phyloP scores from a whole-genome alignment of 2,329 filamentous ascomycete species.

The Blastomyces parvus region DNA sequence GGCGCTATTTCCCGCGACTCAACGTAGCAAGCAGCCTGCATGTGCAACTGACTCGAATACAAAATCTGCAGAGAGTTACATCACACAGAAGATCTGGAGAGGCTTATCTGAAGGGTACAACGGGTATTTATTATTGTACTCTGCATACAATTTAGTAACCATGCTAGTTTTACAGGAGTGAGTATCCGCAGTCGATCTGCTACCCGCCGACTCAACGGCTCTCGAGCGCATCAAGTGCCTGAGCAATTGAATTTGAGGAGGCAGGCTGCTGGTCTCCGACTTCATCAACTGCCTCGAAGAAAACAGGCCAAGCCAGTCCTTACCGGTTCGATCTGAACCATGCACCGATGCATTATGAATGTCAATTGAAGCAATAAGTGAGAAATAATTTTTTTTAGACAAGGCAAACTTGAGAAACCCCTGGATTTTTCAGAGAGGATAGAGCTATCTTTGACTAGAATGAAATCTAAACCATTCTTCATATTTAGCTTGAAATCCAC shows the following conservation, averaged over 20 bases:
- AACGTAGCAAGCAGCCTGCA: not conserved
- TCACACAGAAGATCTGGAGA: not conserved
- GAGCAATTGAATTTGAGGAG: not conserved
- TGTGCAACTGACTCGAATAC: not conserved
- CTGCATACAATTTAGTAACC: not conserved
- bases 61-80: not conserved
- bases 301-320: no score
- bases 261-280: no score
- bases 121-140: not conserved
- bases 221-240: not conserved
- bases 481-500: no score
- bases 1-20: not conserved
- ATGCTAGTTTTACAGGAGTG: not conserved
- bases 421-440: no score
- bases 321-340: no score
- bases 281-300: no score
- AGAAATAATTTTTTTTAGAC: not conserved
- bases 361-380: not conserved
- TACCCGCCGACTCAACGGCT: not conserved
- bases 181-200: not conserved
- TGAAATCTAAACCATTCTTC: no score
- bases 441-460: no score
- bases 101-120: not conserved
- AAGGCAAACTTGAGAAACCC: not conserved
- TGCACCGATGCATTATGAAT: not conserved